Conservation (phyloP, 257 asterid species). For the Avicennia marina region DNA sequence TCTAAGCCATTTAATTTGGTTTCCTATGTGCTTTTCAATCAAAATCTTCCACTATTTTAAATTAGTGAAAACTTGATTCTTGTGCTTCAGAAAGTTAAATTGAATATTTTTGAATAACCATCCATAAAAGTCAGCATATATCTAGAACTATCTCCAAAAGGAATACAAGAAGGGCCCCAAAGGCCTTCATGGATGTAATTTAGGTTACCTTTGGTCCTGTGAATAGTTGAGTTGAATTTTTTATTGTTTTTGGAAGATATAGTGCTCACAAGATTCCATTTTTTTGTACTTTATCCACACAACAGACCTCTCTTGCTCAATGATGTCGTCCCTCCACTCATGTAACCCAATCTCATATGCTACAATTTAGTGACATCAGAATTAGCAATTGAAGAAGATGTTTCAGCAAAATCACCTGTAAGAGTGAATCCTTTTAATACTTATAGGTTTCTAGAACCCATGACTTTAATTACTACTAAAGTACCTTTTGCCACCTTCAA, state of each 20-base stretch:
- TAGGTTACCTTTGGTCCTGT: not conserved
- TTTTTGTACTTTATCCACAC: not conserved
- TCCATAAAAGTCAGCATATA: constrained; percentile 2
- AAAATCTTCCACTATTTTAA: not conserved
- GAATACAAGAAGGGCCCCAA: not conserved
- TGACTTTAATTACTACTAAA: not conserved
- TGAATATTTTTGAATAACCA: not conserved
- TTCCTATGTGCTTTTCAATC: not conserved
- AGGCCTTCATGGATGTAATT: constrained; percentile 7
- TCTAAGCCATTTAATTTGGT: not conserved
- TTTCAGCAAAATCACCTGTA: not conserved
- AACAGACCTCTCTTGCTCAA: not conserved
- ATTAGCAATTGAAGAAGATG: too few species aligned
- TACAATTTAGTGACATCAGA: not conserved
- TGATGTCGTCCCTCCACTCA: not conserved
- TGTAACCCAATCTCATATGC: not conserved
- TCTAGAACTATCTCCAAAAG: not conserved
- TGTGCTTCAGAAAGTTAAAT: not conserved
- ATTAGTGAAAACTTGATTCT: not conserved
- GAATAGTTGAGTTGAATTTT: not conserved
- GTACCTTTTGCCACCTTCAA: not conserved
- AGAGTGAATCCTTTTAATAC: not conserved
- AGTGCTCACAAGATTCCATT: not conserved
- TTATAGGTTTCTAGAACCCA: not conserved
- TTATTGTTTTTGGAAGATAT: not conserved